Base-by-base conservation (phyloP, 345 rosid genomes). In the Punica granatum region DNA sequence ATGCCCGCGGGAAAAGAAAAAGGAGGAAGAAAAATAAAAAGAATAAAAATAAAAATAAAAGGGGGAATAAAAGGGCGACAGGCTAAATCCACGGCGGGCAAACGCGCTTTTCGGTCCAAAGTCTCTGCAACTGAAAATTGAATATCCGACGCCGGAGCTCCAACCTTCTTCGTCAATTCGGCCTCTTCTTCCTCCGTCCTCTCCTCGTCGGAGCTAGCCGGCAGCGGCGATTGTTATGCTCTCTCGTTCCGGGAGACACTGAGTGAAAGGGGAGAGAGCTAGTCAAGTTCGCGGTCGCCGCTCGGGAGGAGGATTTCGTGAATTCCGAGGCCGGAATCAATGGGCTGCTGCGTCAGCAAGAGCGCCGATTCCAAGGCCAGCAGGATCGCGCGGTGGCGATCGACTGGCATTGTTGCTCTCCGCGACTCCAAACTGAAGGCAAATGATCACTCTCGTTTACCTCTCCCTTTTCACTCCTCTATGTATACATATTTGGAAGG, bases 391-490 rank as follows among this genome's bases (percentile, higher is more conserved):
- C 84, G 96, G 25, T 90, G 98, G 98, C 90, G 97, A 76, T 86
- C 97, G 59, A 90, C 98, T 31, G 98, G 98, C 76, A 90, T 93
- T 73, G 92, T 93, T 66, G 91, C 91, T 32, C 74, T 93, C 33
- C 96, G 98, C 36, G 97, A 93, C 76, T 70, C 94, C 68, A 93
- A 89, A 87, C 81, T 93, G 82, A 93, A 90, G 96, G 98, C 74
- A 77, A 72, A 36, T 64, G n/a, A 54, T 54, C 56, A 49, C 51
- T 67, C 28, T 4, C 30, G 30, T 64, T 41, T 10, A 39, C 21
- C 43, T 33, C 12, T 34, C 13, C 59, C 35, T 2, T 37, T 39
- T 66, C 60, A 33, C 31, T 48, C 36, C 21, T 26, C 10, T 49
- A 26, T 49, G n/a, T n/a, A n/a, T n/a, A n/a, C n/a, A n/a, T n/a